Evolutionary conservation across 2,329 filamentous ascomycete genomes (phyloP), one percentile per base, ranked within the genome.

Genomic region (Ascocoryne sarcoides): DNA sequence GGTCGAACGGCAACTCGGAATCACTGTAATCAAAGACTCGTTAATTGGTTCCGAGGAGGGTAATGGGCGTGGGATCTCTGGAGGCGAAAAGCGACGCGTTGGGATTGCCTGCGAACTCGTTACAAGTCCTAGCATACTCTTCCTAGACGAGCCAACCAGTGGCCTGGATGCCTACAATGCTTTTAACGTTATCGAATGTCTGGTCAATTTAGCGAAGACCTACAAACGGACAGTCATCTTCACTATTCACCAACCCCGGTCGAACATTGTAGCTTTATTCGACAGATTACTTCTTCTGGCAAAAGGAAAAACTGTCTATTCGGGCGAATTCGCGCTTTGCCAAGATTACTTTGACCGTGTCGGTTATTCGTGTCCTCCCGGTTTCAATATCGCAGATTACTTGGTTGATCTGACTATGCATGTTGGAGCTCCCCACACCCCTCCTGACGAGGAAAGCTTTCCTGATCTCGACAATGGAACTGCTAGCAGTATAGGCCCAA

Each of bases 341-440:
- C 92, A 98, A 60, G 69, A 76, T 15, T 98, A 95, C 60, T 98
- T 98, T 54, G 87, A 95, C 57, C 74, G 79, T 34, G 81, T 95
- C 46, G 93, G 92, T 32, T 98, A 95, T 61, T 71, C 84, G 36
- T 98, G 93, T 57, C 92, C 92, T 9, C 83, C 89, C 17, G 93
- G 93, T 2, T 98, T 96, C 73, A 98, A 98, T 57, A 96, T 98
- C 62, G 92, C 92, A 3, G 92, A 98, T 61, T 98, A 95, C 58
- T 75, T 98, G 4, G 89, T 98, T 20, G 92, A 98, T 60, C 71
- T 98, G 30, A 96, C 92, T 0, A 96, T 98, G 90, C 92, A 98
- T 60, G 89, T 88, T 17, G 77, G 84, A 43, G 70, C 72, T 38
- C 67, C 71, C 10, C 66, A 64, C 28, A 69, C 71, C 1, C 65